Evolutionary conservation across 768 basidiomycete genomes (phyloP).

Genomic region (Boletus rubescentipes): DNA sequence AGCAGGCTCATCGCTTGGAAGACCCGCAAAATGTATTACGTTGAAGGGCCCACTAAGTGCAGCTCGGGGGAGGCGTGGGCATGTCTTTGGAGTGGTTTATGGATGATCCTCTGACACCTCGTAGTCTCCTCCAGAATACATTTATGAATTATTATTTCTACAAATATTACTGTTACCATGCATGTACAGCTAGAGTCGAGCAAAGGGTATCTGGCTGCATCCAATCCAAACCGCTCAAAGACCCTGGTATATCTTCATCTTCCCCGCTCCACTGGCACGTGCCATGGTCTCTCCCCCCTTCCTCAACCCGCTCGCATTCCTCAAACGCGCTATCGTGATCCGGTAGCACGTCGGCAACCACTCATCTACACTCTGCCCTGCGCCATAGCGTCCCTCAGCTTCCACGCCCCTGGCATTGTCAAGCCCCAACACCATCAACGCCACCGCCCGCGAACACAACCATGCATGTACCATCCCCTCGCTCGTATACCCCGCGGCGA

Average conservation of each 20-base stretch:
- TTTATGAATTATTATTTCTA: no score
- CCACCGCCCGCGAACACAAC: constrained; percentile 59
- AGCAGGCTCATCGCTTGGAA: no score
- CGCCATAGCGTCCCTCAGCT: constrained; percentile 20
- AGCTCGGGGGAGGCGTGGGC: no score
- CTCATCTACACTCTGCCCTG: constrained; percentile 21
- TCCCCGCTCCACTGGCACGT: constrained; percentile 25
- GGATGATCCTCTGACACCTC: no score
- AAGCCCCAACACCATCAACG: constrained; percentile 53
- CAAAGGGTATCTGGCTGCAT: no score
- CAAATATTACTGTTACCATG: no score
- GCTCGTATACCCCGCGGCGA: constrained; percentile 67
- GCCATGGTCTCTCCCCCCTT: background rate
- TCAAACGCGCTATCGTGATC: constrained; percentile 15
- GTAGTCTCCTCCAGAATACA: no score
- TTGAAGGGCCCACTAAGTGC: no score
- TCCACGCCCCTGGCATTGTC: constrained; percentile 21
- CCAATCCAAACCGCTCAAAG: constrained; percentile 2
- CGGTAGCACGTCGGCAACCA: constrained; percentile 27
- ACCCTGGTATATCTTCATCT: constrained; percentile 24
- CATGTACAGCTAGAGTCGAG: no score
- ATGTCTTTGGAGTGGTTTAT: no score
- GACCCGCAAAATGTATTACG: no score
- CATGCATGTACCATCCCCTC: constrained; percentile 77
- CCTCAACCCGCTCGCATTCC: constrained; percentile 8